phyloP scores from a whole-genome alignment of 495 filamentous ascomycete genomes.

The Rhypophila decipiens region DNA sequence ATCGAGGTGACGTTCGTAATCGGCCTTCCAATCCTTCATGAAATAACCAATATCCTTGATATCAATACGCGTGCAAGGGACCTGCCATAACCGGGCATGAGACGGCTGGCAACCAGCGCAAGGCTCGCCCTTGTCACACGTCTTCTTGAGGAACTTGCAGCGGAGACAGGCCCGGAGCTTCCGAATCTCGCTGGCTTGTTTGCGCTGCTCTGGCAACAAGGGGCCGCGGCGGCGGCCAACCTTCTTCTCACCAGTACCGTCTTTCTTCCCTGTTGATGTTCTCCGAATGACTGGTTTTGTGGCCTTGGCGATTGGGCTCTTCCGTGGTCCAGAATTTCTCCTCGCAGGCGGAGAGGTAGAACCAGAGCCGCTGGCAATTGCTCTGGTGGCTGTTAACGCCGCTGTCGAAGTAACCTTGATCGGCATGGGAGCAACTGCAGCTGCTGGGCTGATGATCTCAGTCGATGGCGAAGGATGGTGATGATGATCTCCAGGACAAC shows the following conservation, averaged over 20 bases:
- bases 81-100: constrained; percentile 88
- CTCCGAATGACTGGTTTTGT: constrained; percentile 75
- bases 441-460: constrained; percentile 58
- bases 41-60: constrained; percentile 96
- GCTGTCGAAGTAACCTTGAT: constrained; percentile 61
- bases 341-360: constrained; percentile 57
- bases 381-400: constrained; percentile 48
- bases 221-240: constrained; percentile 82
- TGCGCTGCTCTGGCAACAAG: constrained; percentile 84
- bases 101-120: constrained; percentile 89
- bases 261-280: constrained; percentile 69
- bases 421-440: constrained; percentile 60
- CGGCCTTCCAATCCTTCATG: constrained; percentile 97
- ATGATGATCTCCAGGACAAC: constrained; percentile 41
- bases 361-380: constrained; percentile 54
- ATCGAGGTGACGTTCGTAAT: constrained; percentile 82
- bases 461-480: constrained; percentile 36
- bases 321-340: constrained; percentile 58
- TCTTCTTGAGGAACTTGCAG: constrained; percentile 99
- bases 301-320: constrained; percentile 72
- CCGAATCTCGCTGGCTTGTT: constrained; percentile 89
- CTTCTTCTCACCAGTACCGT: constrained; percentile 70
- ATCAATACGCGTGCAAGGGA: constrained; percentile 90
- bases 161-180: constrained; percentile 86
- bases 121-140: constrained; percentile 90